Evolutionary conservation across 2,329 filamentous ascomycete genomes (phyloP), one percentile per base, ranked within the genome.

Genomic region (Monilinia laxa): DNA sequence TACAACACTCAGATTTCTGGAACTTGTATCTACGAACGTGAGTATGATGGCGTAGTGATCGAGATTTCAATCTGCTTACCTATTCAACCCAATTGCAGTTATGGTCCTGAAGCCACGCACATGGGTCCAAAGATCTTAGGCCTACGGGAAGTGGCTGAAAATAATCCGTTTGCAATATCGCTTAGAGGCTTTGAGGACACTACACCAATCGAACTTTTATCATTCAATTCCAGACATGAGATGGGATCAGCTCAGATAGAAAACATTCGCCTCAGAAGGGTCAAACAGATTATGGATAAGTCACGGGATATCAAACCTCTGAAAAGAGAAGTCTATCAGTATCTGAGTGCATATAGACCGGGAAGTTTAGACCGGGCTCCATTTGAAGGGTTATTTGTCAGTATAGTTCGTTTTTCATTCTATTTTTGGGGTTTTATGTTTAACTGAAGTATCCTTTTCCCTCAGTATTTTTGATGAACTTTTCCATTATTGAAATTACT

Each of bases 121-220:
- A 59, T 47, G 25, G 40, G 56, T n/a, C 56, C 56, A 7, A 59
- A 59, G 40, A 47, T 59, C 23, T 6, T 47, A 31, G 56, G 56
- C 1, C 6, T n/a, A n/a, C 47, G 40, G 56, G 14, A 59, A 16
- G 3, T 3, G 12, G 20, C 18, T n/a, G 28, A 45, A 11, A 16
- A 28, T 28, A 6, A 16, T 11, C 1, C 18, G 9, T 45, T 23
- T 45, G 23, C 4, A 45, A 45, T 23, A 58, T 16, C 56, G 2
- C 56, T 23, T 9, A 45, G 5, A 31, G 16, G n/a, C 4, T 3
- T 25, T 45, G 38, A 58, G 12, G 23, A 45, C 2, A 31, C 23
- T 11, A n/a, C 38, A 20, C 23, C 40, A 18, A 42, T 57, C n/a
- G n/a, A 57, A 7, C n/a, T 57, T 3, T 25, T 5, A 42, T 28